Conservation (phyloP, 2,329 filamentous ascomycete genomes). For the Beauveria sp. region DNA sequence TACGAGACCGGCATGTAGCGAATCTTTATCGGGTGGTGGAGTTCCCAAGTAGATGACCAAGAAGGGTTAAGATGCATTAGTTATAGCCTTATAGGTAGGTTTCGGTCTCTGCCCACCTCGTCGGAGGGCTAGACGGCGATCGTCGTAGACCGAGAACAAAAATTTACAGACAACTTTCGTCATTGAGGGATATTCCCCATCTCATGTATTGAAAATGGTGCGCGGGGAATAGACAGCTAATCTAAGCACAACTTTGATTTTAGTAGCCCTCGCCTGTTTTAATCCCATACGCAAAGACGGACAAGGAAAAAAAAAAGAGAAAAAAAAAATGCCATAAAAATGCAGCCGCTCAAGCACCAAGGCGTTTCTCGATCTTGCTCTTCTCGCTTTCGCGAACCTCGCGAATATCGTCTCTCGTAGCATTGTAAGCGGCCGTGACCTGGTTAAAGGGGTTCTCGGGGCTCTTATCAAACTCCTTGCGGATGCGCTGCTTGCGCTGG, state of each 20-base stretch:
- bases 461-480: slow-evolving; percentile 91
- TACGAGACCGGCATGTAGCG: too few relatives aligned
- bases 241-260: neutral
- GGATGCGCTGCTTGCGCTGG: slow-evolving; percentile 75
- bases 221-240: neutral
- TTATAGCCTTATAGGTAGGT: too few relatives aligned
- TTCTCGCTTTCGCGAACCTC: slow-evolving; percentile 59
- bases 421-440: slow-evolving; percentile 67
- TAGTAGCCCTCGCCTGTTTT: neutral
- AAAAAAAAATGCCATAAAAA: neutral
- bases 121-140: slow-evolving; percentile 6
- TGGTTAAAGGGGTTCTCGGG: slow-evolving; percentile 96
- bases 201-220: neutral
- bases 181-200: neutral
- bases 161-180: neutral
- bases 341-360: slow-evolving; percentile 33
- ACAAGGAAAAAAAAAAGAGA: too few relatives aligned
- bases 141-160: slow-evolving; percentile 4
- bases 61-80: too few relatives aligned
- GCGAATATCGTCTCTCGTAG: slow-evolving; percentile 67
- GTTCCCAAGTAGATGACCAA: too few relatives aligned
- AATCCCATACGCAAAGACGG: neutral
- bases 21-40: too few relatives aligned
- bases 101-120: too few relatives aligned
- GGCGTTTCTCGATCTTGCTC: slow-evolving; percentile 64